Conservation (phyloP, 129 eudicot species). For the Lonicera japonica region DNA sequence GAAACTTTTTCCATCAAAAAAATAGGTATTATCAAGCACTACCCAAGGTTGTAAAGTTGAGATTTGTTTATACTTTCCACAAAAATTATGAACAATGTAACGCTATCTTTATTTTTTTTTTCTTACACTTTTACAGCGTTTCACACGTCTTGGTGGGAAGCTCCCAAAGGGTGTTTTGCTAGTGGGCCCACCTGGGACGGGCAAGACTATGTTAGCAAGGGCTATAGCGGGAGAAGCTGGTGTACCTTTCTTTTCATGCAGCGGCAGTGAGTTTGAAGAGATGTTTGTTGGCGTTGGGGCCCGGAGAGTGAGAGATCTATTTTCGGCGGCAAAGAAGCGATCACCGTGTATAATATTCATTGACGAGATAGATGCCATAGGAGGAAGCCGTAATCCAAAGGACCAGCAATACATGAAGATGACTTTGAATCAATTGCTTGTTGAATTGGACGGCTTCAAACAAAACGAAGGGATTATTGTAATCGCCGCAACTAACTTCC, state of each 20-base stretch:
- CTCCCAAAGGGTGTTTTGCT: slow-evolving; percentile 91
- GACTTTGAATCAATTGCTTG: slow-evolving; percentile 79
- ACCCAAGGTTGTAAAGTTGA: no score
- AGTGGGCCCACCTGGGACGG: slow-evolving; percentile 96
- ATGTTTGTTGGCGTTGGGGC: slow-evolving; percentile 96
- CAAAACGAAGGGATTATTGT: slow-evolving; percentile 76
- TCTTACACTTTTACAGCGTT: slow-evolving; percentile 43
- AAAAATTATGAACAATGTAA: no score
- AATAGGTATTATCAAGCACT: no score
- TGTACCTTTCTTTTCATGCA: slow-evolving; percentile 75
- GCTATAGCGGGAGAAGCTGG: slow-evolving; percentile 95
- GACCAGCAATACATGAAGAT: slow-evolving; percentile 82
- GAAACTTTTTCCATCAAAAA: no score
- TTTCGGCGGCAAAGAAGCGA: slow-evolving; percentile 70
- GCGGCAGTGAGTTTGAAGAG: slow-evolving; percentile 86
- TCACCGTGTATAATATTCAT: slow-evolving; percentile 81
- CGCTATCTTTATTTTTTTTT: neutral
- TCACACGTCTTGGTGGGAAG: slow-evolving; percentile 83
- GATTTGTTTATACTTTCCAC: no score
- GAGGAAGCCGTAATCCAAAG: slow-evolving; percentile 82
- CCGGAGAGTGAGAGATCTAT: slow-evolving; percentile 72
- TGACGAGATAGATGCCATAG: slow-evolving; percentile 86
- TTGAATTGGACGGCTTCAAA: slow-evolving; percentile 81
- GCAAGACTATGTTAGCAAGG: slow-evolving; percentile 86
- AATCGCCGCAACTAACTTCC: slow-evolving; percentile 81